Percentiles rank a stretch among this genome's conserved stretches.
phyloP scores from a whole-genome alignment of 2,329 filamentous ascomycete species.

The Hymenoscyphus repandus region DNA sequence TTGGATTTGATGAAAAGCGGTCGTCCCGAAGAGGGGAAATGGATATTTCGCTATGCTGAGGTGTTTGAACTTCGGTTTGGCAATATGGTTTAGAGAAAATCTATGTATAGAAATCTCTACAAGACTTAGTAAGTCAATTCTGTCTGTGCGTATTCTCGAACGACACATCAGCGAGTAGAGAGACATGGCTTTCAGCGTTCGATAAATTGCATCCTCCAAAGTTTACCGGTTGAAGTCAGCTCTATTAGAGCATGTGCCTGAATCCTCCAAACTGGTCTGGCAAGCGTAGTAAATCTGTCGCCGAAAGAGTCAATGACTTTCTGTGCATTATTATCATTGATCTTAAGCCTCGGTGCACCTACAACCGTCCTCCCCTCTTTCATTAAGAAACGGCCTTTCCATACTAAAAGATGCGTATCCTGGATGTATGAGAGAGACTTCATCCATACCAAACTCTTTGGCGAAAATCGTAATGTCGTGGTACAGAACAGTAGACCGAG shows the following conservation, averaged over 20 bases:
- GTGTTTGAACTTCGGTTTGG: no score
- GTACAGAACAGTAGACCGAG: conserved; percentile 9
- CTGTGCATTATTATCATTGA: conserved; percentile 5
- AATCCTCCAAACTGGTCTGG: conserved; percentile 5
- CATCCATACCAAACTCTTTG: conserved; percentile 13
- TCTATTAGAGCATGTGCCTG: not conserved
- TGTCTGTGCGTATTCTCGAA: no score
- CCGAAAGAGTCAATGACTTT: conserved; percentile 12
- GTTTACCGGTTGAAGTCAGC: no score
- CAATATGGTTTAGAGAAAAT: no score
- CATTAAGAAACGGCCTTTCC: conserved; percentile 8
- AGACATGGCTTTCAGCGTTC: no score
- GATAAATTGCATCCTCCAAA: no score
- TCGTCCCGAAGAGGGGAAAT: no score
- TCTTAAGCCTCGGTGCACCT: conserved; percentile 1
- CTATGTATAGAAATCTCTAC: no score
- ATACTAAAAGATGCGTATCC: conserved; percentile 5
- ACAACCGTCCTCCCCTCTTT: conserved; percentile 11
- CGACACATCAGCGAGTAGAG: no score
- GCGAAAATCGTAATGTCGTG: conserved; percentile 20
- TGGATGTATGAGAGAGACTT: conserved; percentile 14
- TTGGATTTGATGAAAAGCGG: no score
- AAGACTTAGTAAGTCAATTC: no score
- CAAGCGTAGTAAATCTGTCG: conserved; percentile 7
- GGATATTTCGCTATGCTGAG: no score